These are phyloP conservation scores for Fusarium sp. DNA, from an alignment of 2,329 filamentous ascomycete genomes.

Conservation along the genomic window DNA sequence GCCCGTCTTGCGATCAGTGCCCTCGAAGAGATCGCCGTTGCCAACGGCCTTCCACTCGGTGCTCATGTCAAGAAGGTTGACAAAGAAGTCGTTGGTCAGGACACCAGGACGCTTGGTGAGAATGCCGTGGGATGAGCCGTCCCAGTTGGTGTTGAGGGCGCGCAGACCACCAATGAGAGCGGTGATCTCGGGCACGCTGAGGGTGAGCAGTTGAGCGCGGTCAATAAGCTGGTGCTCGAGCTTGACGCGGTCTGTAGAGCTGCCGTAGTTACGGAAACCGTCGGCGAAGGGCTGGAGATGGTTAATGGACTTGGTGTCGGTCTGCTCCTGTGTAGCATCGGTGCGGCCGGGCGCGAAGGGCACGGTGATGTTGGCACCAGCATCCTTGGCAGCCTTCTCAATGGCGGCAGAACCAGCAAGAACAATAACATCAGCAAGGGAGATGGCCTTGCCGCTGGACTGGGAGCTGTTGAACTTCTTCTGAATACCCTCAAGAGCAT, in stretches of 20 bases:
- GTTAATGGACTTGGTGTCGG: slow-evolving; percentile 72
- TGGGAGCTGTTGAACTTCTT: slow-evolving; percentile 70
- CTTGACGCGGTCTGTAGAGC: slow-evolving; percentile 69
- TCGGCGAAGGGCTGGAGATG: slow-evolving; percentile 77
- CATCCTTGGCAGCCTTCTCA: slow-evolving; percentile 76
- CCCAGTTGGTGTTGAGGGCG: slow-evolving; percentile 76
- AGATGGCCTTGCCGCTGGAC: slow-evolving; percentile 75
- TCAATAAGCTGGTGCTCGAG: slow-evolving; percentile 80
- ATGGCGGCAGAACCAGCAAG: slow-evolving; percentile 77
- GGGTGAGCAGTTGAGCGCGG: slow-evolving; percentile 76
- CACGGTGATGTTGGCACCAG: slow-evolving; percentile 65
- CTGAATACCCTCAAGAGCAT: slow-evolving; percentile 74
- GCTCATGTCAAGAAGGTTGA: slow-evolving; percentile 79
- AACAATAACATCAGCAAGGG: slow-evolving; percentile 83
- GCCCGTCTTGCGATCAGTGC: slow-evolving; percentile 75
- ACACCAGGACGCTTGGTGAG: slow-evolving; percentile 76
- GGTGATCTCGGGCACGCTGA: slow-evolving; percentile 77
- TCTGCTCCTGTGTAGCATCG: slow-evolving; percentile 80
- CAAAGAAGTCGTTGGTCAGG: slow-evolving; percentile 85
- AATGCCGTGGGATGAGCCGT: slow-evolving; percentile 75
- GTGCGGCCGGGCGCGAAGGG: slow-evolving; percentile 80
- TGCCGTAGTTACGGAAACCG: slow-evolving; percentile 84
- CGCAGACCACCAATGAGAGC: slow-evolving; percentile 80
- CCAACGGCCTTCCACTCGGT: slow-evolving; percentile 70
- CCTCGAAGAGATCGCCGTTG: slow-evolving; percentile 70